phyloP scores from a whole-genome alignment of 176 grass and related monocot species.

The Aegilops longissima region DNA sequence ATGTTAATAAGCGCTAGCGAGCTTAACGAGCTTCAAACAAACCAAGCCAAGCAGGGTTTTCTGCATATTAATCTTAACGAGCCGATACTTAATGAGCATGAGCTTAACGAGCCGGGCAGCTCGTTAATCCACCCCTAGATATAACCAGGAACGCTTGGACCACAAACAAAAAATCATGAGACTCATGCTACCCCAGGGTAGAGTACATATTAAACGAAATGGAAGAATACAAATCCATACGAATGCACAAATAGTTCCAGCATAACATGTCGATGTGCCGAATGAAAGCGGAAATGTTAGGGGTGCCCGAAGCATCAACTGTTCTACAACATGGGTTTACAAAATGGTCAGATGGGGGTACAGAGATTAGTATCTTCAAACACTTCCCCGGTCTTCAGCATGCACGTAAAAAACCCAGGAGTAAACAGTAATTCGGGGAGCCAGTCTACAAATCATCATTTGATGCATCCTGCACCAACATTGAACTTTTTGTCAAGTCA shows the following conservation, averaged over 20 bases:
- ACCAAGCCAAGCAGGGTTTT: too few species aligned
- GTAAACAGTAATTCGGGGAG: background rate
- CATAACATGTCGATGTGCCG: background rate
- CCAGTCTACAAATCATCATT: slow-evolving; percentile 32
- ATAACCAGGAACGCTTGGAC: background rate
- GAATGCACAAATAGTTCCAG: background rate
- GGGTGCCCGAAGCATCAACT: background rate
- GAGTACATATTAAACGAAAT: background rate
- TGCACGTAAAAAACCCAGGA: slow-evolving; percentile 7
- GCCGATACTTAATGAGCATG: too few species aligned
- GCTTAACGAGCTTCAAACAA: too few species aligned
- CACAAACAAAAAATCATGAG: background rate
- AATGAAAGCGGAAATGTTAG: slow-evolving; percentile 2
- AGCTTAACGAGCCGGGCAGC: too few species aligned
- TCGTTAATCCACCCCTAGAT: too few species aligned
- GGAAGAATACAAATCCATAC: background rate
- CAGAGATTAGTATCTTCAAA: background rate
- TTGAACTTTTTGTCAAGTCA: slow-evolving; percentile 1
- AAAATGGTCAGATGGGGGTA: background rate
- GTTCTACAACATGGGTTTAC: slow-evolving; percentile 16
- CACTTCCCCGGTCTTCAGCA: slow-evolving; percentile 24
- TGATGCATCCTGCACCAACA: slow-evolving; percentile 41
- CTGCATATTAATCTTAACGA: too few species aligned
- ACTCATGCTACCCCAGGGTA: background rate
- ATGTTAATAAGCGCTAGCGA: too few species aligned